Evolutionary conservation across 164 flowering plant species (phyloP).

Genomic region (Nelumbo lutea): DNA sequence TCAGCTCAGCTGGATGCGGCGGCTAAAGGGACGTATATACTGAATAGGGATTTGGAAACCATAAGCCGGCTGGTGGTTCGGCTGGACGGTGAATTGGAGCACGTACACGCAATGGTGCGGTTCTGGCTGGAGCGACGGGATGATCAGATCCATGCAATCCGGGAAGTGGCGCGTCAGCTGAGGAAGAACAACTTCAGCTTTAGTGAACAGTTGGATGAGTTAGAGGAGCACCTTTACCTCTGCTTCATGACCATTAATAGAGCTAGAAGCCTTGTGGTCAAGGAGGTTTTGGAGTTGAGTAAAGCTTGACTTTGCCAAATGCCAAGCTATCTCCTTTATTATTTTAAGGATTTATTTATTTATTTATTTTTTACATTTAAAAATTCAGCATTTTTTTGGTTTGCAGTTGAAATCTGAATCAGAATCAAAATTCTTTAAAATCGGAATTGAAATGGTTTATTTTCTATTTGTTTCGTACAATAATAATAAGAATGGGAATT

Average conservation of each 20-base stretch:
- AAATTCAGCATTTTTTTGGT: no score
- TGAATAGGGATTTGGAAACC: conserved; percentile 66
- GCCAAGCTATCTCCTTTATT: no score
- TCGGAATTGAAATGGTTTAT: no score
- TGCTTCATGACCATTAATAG: conserved; percentile 75
- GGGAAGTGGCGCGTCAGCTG: conserved; percentile 49
- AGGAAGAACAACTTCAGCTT: conserved; percentile 42
- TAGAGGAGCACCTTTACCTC: conserved; percentile 69
- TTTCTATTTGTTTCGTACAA: no score
- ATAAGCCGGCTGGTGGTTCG: conserved; percentile 58
- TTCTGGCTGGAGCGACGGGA: conserved; percentile 37
- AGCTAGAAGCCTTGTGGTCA: conserved; percentile 56
- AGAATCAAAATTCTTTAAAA: no score
- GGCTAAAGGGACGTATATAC: conserved; percentile 59
- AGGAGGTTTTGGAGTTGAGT: conserved; percentile 36
- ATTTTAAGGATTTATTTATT: no score
- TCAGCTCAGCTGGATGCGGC: conserved; percentile 63
- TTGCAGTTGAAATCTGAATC: no score
- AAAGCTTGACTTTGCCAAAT: neutral
- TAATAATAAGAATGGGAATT: no score
- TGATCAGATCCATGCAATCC: conserved; percentile 27
- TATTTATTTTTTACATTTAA: no score
- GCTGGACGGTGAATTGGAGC: conserved; percentile 59
- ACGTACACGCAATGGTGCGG: conserved; percentile 27
- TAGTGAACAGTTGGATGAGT: conserved; percentile 59